Base-by-base conservation (phyloP, 2,329 filamentous ascomycete species). In the Pseudocercospora pini-densiflorae region DNA sequence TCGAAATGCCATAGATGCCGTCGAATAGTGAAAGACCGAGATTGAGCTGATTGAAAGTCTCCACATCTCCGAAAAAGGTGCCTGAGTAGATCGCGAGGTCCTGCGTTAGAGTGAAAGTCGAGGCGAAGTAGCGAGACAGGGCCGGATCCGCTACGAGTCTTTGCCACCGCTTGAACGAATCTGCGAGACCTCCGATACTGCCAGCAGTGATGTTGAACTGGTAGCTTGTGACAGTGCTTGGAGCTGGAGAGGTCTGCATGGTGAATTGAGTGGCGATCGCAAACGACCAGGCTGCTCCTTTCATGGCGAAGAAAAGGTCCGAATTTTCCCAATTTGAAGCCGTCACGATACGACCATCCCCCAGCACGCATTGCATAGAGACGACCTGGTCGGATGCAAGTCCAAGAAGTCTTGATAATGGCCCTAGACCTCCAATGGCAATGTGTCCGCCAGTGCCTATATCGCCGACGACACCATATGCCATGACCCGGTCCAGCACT, bases 331-430 rank as follows among this genome's bases (percentile, higher is more conserved):
- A 63, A 1, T 68, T 75, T 0, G 82, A 84, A 0, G 78, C 77
- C 1, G 65, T 77, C 7, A 80, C 74, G 23, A 80, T 70, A 6
- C 66, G 68, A 0, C 81, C 81, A 61, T 80, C 72, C 0, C 79
- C 80, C 7, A 82, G 75, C 0, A 82, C 81, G 0, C 82, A 73
- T 10, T 75, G 74, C 4, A 74, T 79, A 0, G 77, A 75, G 0
- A 74, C 78, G 10, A 87, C 77, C 64, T 82, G 80, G 73, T 86
- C 85, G 47, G 85, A 81, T 0, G 80, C 80, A 10, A 89, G 77
- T 0, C 88, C 89, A 62, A 87, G 79, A 23, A 79, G 78, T 1
- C 85, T 83, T 29, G 80, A 83, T n/a, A 89, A 76, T 75, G 84
- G 83, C 1, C 72, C 72, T 21, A 71, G 61, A 6, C 72, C 72